Percentiles rank a stretch among this genome's conserved stretches.
phyloP scores from a whole-genome alignment of 2,329 filamentous ascomycete genomes.

The Fonsecaea pedrosoi region DNA sequence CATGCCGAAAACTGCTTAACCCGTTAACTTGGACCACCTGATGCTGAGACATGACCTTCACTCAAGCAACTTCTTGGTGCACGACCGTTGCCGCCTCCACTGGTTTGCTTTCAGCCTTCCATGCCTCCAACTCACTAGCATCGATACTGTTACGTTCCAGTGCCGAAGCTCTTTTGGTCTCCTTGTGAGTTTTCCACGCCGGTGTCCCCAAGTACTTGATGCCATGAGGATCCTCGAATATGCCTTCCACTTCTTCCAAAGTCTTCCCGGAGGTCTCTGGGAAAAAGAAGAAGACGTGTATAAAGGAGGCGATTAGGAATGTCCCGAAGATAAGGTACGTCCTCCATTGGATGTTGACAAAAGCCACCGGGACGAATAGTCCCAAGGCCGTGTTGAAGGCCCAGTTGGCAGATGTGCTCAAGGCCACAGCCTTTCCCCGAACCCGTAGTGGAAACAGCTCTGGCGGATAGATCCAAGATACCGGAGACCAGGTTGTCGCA shows the following conservation, averaged over 20 bases:
- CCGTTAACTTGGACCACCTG: no score
- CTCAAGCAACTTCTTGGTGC: no score
- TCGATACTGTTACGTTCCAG: no score
- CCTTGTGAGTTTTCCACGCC: no score
- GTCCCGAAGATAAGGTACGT: conserved; percentile 78
- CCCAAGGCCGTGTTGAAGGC: conserved; percentile 63
- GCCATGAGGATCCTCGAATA: conserved; percentile 27
- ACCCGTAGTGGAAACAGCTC: conserved; percentile 68
- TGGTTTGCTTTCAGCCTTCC: no score
- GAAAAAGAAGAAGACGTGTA: conserved; percentile 71
- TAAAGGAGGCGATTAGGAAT: conserved; percentile 70
- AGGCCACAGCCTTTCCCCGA: conserved; percentile 68
- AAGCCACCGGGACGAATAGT: conserved; percentile 64
- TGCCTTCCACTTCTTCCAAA: conserved; percentile 63
- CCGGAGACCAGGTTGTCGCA: conserved; percentile 68
- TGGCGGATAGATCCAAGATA: conserved; percentile 65
- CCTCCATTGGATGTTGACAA: conserved; percentile 64
- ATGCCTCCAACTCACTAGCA: no score
- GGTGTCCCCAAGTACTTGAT: conserved; percentile 5
- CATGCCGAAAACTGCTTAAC: no score
- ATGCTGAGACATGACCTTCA: no score
- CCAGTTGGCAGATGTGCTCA: conserved; percentile 69
- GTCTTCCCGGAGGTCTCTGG: conserved; percentile 75
- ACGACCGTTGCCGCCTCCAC: no score
- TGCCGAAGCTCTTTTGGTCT: no score